These are phyloP conservation scores for Fusarium sp. DNA, from an alignment of 2,329 filamentous ascomycete genomes.

Conservation along the genomic window DNA sequence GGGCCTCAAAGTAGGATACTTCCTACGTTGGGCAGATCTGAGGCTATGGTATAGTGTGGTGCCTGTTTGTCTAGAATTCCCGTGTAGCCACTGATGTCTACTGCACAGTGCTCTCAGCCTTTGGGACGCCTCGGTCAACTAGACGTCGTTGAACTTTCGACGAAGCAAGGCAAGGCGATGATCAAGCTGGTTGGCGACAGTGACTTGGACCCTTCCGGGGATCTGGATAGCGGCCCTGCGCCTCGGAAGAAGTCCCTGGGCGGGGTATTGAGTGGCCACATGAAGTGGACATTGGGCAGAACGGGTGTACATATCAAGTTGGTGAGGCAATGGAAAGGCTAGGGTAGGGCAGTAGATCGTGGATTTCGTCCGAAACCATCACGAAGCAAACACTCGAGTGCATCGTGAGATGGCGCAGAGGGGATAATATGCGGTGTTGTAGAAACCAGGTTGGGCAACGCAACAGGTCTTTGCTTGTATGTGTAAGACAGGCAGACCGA, in stretches of 20 bases:
- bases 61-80: slow-evolving; percentile 1
- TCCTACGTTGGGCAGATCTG: slow-evolving; percentile 19
- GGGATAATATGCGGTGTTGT: slow-evolving; percentile 29
- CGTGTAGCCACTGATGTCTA: slow-evolving; percentile 16
- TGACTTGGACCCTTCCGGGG: slow-evolving; percentile 37
- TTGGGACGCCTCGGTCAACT: slow-evolving; percentile 30
- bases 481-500: slow-evolving; percentile 46
- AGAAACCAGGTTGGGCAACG: slow-evolving; percentile 20
- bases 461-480: slow-evolving; percentile 31
- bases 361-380: slow-evolving; percentile 14
- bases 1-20: slow-evolving; percentile 37
- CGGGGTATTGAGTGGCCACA: slow-evolving; percentile 32
- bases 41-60: slow-evolving; percentile 5
- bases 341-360: slow-evolving; percentile 12
- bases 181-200: slow-evolving; percentile 41
- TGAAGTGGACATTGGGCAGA: slow-evolving; percentile 25
- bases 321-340: slow-evolving; percentile 19
- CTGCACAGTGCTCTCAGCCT: slow-evolving; percentile 2
- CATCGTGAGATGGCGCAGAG: slow-evolving; percentile 24
- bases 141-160: slow-evolving; percentile 32
- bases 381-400: slow-evolving; percentile 33
- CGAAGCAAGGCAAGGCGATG: slow-evolving; percentile 8
- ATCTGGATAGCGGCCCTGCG: slow-evolving; percentile 43
- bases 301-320: slow-evolving; percentile 37
- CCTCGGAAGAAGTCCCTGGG: slow-evolving; percentile 39